Conservation (phyloP, 805 yeast genomes). For the Yarrowia sp. region DNA sequence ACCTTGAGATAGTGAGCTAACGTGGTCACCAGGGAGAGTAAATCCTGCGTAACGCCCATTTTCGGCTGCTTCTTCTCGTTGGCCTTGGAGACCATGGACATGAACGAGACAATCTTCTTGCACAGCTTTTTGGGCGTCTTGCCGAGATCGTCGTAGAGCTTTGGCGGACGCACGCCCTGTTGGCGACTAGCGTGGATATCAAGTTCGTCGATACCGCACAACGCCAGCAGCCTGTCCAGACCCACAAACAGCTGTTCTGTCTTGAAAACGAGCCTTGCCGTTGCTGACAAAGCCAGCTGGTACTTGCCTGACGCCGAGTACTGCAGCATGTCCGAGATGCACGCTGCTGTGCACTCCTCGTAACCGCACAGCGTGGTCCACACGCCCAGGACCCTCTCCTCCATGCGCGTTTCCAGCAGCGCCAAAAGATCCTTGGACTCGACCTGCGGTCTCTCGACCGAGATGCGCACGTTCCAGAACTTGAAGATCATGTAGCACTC, state of each 20-base stretch:
- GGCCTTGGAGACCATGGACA: constrained; percentile 74
- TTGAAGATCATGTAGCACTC: constrained; percentile 98
- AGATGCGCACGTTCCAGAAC: constrained; percentile 87
- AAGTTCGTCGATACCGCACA: constrained; percentile 30
- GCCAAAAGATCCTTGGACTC: constrained; percentile 16
- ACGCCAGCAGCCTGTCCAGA: constrained; percentile 51
- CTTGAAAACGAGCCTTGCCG: constrained; percentile 69
- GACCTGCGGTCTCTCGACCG: not conserved
- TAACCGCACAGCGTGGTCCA: constrained; percentile 87
- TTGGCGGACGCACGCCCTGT: not conserved
- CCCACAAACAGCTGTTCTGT: constrained; percentile 76
- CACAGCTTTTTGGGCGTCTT: constrained; percentile 81
- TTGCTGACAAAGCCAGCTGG: constrained; percentile 59
- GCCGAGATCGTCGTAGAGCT: constrained; percentile 34
- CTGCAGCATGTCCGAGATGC: constrained; percentile 88
- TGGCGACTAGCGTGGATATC: constrained; percentile 21
- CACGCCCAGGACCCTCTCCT: constrained; percentile 56
- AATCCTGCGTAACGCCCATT: constrained; percentile 38
- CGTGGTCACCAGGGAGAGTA: constrained; percentile 81
- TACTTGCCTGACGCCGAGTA: constrained; percentile 74
- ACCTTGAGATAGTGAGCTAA: constrained; percentile 90
- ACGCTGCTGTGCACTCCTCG: constrained; percentile 86
- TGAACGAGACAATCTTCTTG: constrained; percentile 84
- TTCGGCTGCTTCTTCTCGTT: constrained; percentile 31
- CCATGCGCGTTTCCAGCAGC: constrained; percentile 60